Conservation (phyloP, 225 moss, liverwort and hornwort genomes). For the Polytrichum commune region DNA sequence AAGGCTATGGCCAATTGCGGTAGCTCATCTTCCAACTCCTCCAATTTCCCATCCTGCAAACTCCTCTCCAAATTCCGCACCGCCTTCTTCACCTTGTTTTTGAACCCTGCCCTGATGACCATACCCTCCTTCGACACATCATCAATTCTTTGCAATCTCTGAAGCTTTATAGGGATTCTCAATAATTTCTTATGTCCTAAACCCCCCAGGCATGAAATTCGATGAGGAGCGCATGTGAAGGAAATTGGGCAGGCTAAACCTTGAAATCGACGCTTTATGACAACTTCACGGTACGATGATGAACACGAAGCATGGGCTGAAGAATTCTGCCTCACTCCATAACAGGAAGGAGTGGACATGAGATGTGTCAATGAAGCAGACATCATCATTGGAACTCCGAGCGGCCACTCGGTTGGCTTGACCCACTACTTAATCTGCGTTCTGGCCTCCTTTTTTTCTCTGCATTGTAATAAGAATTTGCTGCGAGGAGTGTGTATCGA, state of each 20-base stretch:
- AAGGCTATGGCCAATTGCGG: slow-evolving; percentile 44
- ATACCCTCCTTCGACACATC: background rate
- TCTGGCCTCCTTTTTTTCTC: too few relatives aligned
- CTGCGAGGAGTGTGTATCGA: too few relatives aligned
- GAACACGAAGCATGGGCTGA: too few relatives aligned
- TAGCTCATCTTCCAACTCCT: slow-evolving; percentile 31
- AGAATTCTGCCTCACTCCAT: too few relatives aligned
- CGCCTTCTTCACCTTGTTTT: slow-evolving; percentile 29
- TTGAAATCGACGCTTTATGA: background rate
- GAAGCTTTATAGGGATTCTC: background rate
- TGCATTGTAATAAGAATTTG: too few relatives aligned
- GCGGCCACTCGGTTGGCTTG: background rate
- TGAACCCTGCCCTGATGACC: slow-evolving; percentile 21
- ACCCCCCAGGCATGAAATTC: slow-evolving; percentile 3
- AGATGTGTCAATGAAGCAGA: background rate
- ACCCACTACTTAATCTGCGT: too few relatives aligned
- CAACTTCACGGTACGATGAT: too few relatives aligned
- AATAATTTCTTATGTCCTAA: slow-evolving; percentile 14
- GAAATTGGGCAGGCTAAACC: slow-evolving; percentile 7
- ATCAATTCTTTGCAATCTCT: slow-evolving; percentile 6
- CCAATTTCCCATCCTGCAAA: slow-evolving; percentile 31
- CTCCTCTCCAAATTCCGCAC: slow-evolving; percentile 23
- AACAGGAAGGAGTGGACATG: background rate
- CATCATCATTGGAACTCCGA: background rate
- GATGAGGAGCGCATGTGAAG: slow-evolving; percentile 1